These are phyloP conservation scores for Hapsidospora chrysogenum DNA, from an alignment of 495 filamentous ascomycete genomes.

Conservation along the genomic window DNA sequence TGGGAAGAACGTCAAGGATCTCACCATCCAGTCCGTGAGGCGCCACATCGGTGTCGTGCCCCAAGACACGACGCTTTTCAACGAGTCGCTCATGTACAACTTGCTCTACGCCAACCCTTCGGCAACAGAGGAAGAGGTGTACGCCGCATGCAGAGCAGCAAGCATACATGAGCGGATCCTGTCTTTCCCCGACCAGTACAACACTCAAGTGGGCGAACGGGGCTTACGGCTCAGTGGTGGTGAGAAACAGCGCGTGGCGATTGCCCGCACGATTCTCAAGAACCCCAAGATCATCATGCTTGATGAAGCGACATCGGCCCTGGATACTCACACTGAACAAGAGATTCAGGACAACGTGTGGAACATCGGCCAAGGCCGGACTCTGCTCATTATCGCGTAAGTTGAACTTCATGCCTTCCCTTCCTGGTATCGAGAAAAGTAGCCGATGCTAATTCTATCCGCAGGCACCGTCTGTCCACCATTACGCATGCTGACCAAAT, in stretches of 20 bases:
- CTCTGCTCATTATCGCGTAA: slow-evolving; percentile 50
- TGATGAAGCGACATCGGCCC: slow-evolving; percentile 88
- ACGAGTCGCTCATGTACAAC: slow-evolving; percentile 94
- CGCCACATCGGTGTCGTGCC: slow-evolving; percentile 87
- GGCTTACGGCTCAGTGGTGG: slow-evolving; percentile 84
- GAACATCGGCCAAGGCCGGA: slow-evolving; percentile 65
- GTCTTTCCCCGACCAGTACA: slow-evolving; percentile 80
- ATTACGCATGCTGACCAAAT: slow-evolving; percentile 93
- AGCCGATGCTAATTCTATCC: no score
- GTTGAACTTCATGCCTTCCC: slow-evolving; percentile 8
- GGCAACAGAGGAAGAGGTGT: slow-evolving; percentile 76
- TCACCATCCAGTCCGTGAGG: slow-evolving; percentile 88
- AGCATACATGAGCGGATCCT: slow-evolving; percentile 94
- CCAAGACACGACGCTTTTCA: slow-evolving; percentile 93
- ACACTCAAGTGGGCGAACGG: slow-evolving; percentile 87
- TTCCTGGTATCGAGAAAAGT: no score
- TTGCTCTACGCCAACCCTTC: slow-evolving; percentile 80
- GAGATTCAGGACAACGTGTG: slow-evolving; percentile 80
- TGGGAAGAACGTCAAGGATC: slow-evolving; percentile 62
- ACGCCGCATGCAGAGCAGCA: slow-evolving; percentile 75
- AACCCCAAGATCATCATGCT: slow-evolving; percentile 90
- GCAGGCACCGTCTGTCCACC: slow-evolving; percentile 72
- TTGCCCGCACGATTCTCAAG: slow-evolving; percentile 91
- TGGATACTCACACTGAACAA: slow-evolving; percentile 92
- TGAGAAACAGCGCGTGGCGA: slow-evolving; percentile 94